Evolutionary conservation across 768 basidiomycete species (phyloP).

Genomic region (Psilocybe sp.): DNA sequence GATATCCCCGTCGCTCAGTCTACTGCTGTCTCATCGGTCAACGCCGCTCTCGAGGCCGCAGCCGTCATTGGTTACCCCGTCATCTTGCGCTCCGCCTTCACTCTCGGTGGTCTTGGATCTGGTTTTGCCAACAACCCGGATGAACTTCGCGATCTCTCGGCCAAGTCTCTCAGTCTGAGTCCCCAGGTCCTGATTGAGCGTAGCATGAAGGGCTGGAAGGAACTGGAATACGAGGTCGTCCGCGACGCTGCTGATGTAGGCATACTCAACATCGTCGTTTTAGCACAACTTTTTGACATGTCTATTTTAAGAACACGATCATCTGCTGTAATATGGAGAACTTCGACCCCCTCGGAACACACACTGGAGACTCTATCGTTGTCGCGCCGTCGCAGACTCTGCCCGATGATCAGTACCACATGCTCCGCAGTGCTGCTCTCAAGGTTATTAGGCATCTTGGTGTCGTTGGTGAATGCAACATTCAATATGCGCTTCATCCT

Average conservation of each 20-base stretch:
- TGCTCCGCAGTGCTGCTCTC: slow-evolving; percentile 96
- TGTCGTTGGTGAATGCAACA: slow-evolving; percentile 94
- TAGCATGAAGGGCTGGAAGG: slow-evolving; percentile 99
- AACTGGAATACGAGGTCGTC: slow-evolving; percentile 98
- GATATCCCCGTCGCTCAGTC: slow-evolving; percentile 95
- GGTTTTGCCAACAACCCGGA: slow-evolving; percentile 95
- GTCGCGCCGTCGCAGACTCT: slow-evolving; percentile 98
- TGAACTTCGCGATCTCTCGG: slow-evolving; percentile 91
- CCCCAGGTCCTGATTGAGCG: slow-evolving; percentile 98
- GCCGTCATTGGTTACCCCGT: slow-evolving; percentile 94
- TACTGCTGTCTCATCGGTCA: slow-evolving; percentile 94
- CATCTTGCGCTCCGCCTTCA: slow-evolving; percentile 95
- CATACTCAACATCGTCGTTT: slow-evolving; percentile 13
- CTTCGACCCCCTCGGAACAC: slow-evolving; percentile 97
- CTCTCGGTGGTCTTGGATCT: slow-evolving; percentile 96
- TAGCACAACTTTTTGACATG: slow-evolving; percentile 14
- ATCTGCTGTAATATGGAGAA: slow-evolving; percentile 99
- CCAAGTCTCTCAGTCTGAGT: slow-evolving; percentile 84
- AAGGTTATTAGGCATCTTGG: slow-evolving; percentile 92
- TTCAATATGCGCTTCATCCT: slow-evolving; percentile 97
- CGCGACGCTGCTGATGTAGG: slow-evolving; percentile 94
- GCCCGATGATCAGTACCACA: slow-evolving; percentile 98
- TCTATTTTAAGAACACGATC: slow-evolving; percentile 78
- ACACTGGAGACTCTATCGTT: slow-evolving; percentile 99
- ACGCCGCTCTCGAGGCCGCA: slow-evolving; percentile 89